Conservation (phyloP, 495 filamentous ascomycete genomes). For the Chaetomium fimeti region DNA sequence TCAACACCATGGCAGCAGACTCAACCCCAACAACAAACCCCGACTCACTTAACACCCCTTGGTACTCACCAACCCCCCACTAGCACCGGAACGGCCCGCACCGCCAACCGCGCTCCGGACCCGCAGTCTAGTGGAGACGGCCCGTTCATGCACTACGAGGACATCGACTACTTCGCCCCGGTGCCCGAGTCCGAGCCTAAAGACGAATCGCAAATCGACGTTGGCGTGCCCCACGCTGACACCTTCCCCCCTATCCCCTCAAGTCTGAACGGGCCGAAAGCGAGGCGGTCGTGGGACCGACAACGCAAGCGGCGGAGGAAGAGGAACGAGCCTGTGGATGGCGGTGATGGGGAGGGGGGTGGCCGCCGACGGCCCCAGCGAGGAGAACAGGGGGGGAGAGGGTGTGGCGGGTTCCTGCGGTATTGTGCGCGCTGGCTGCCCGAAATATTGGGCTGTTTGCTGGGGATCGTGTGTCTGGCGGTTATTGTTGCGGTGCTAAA, state of each 20-base stretch:
- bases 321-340: not conserved
- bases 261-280: slow-evolving; percentile 11
- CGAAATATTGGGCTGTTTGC: slow-evolving; percentile 28
- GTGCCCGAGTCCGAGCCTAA: slow-evolving; percentile 20
- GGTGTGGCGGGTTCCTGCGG: not conserved
- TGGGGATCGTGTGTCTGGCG: slow-evolving; percentile 30
- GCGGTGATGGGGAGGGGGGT: not conserved
- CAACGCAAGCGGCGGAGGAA: slow-evolving; percentile 19
- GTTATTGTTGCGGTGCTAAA: slow-evolving; percentile 40
- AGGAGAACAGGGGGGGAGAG: not conserved
- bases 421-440: slow-evolving; percentile 23
- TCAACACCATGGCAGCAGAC: not conserved
- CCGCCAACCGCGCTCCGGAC: not conserved
- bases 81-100: not conserved
- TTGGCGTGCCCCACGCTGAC: slow-evolving; percentile 8
- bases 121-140: not conserved
- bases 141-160: slow-evolving; percentile 40
- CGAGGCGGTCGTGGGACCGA: slow-evolving; percentile 20
- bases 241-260: slow-evolving; percentile 19
- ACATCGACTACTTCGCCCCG: slow-evolving; percentile 28
- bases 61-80: not conserved
- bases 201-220: slow-evolving; percentile 20
- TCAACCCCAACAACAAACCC: not conserved
- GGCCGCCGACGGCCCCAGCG: not conserved
- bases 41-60: too few relatives aligned